These are phyloP conservation scores for Cladosporium cucumerinum DNA, from an alignment of 2,329 filamentous ascomycete genomes.

Conservation along the genomic window DNA sequence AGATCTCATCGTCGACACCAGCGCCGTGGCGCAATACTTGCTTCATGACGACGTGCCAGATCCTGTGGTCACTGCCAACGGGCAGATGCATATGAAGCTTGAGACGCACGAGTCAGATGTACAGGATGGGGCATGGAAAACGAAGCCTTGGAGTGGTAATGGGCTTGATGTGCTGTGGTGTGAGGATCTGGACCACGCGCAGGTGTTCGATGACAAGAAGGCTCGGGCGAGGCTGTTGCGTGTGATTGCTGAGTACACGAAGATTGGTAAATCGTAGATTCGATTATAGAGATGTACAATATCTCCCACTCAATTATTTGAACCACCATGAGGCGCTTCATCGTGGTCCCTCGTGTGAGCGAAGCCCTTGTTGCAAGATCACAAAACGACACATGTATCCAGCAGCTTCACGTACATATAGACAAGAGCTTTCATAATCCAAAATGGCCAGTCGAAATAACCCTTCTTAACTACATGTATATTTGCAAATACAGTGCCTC, in stretches of 20 bases:
- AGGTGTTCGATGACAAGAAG: constrained; percentile 50
- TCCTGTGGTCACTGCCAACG: constrained; percentile 24
- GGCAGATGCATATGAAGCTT: constrained; percentile 25
- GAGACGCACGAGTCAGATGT: constrained; percentile 27
- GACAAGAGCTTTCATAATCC: no score
- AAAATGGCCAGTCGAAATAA: no score
- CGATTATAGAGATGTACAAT: background rate
- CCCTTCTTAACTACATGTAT: no score
- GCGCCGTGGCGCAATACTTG: constrained; percentile 58
- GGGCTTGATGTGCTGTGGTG: constrained; percentile 61
- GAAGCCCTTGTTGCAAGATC: no score
- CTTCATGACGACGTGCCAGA: constrained; percentile 35
- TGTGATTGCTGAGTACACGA: constrained; percentile 28
- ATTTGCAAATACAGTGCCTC: no score
- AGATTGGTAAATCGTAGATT: background rate
- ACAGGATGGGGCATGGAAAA: constrained; percentile 31
- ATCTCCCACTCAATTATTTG: background rate
- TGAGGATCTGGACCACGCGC: constrained; percentile 60
- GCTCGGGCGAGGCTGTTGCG: constrained; percentile 16
- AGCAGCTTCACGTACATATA: no score
- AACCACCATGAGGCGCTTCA: no score
- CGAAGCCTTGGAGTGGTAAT: constrained; percentile 33
- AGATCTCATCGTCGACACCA: constrained; percentile 64
- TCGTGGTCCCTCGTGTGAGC: no score
- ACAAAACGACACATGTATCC: no score